Base-by-base conservation (phyloP, 225 moss, liverwort and hornwort species). In the Marchantia polymorpha region DNA sequence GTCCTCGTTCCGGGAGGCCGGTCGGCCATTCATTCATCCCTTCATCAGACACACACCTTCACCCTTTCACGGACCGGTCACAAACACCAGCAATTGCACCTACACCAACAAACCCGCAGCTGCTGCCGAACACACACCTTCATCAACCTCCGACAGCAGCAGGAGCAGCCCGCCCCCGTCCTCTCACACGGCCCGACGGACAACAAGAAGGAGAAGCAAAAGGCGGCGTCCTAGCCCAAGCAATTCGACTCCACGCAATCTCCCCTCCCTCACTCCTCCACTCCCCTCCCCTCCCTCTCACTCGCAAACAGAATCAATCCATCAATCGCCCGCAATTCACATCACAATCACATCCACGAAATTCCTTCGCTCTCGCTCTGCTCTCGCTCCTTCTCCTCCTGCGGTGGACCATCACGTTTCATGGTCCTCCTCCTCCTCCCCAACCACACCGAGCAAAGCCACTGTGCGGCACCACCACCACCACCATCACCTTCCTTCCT, bases 361-460 rank as follows among this genome's bases (percentile, higher is more conserved):
- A 54, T 54, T 13, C 73, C 27, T 12, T 55, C 23, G 51, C 52
- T 52, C 54, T n/a, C 54, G 26, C 73, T 14, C 50, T 54, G 26
- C 73, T 14, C 27, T 69, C 47, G 39, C 20, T 39, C 69, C 47
- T 69, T 19, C 69, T 39, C 9, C 69, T 69, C 46, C 26, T 52
- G 23, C 73, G 15, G 29, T 22, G 27, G 73, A 53, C 73, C 52
- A 73, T 54, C 73, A 73, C 54, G 73, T 73, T 17, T 22, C 53
- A 54, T 73, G 53, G 27, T 53, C 27, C 73, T 30, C 23, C 54
- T 26, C 39, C 48, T 30, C 23, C 54, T 26, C 39, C 48, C 66
- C 66, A 12, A 39, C 39, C 39, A 39, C 2, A 39, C 39, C 2
- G 5, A 39, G 39, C 39, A 5, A 39, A 39, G 39, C 39, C 26